Evolutionary conservation across 371 early-diverging fungal species (phyloP).

Genomic region (Fennellomyces sp.): DNA sequence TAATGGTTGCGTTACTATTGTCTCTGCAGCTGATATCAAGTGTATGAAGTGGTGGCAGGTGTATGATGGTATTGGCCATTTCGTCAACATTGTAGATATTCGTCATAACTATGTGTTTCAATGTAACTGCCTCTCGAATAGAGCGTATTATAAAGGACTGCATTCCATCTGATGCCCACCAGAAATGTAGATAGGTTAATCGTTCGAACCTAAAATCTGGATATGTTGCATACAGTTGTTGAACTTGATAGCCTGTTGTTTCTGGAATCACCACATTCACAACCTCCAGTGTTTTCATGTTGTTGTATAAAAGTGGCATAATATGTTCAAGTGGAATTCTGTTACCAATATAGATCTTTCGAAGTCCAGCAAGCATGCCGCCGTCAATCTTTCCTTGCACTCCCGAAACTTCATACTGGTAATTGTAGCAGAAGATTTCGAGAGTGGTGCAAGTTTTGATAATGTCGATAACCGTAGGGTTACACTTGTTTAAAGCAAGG

Average conservation of each 20-base stretch:
- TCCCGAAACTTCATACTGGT: neutral
- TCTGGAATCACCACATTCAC: neutral
- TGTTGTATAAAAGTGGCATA: neutral
- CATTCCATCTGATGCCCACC: neutral
- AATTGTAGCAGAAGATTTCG: neutral
- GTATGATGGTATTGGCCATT: neutral
- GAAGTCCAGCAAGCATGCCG: neutral
- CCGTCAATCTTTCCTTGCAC: neutral
- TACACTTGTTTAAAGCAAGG: neutral
- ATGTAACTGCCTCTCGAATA: neutral
- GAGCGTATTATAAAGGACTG: neutral
- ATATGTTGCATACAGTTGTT: neutral
- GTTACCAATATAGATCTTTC: neutral
- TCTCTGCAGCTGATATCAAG: too few relatives aligned
- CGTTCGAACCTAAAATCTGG: too few relatives aligned
- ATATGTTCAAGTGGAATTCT: neutral
- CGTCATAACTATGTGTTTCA: neutral
- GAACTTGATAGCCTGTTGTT: neutral
- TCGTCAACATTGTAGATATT: neutral
- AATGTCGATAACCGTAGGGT: neutral
- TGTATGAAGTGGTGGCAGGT: neutral
- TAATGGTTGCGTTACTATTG: neutral
- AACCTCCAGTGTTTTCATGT: neutral
- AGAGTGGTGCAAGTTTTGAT: neutral
- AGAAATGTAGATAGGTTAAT: too few relatives aligned